These are phyloP conservation scores for Ophiocordyceps polyrhachis-furcata DNA, from an alignment of 2,329 filamentous ascomycete species.

Conservation along the genomic window DNA sequence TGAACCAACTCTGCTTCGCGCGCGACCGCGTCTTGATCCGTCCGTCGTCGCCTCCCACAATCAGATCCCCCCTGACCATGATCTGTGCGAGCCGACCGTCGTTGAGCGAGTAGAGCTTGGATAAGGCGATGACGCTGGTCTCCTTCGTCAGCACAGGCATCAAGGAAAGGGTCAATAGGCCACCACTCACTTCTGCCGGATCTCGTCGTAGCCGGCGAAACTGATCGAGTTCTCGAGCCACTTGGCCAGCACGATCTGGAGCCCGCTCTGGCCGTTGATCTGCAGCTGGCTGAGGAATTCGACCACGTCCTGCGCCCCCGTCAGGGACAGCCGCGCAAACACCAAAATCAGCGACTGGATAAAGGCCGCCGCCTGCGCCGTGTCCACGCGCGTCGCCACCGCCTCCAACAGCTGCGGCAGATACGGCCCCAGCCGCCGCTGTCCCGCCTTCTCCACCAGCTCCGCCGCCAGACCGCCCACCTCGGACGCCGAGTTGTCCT, in stretches of 20 bases:
- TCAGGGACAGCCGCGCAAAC: slow-evolving; percentile 75
- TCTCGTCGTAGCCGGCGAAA: slow-evolving; percentile 97
- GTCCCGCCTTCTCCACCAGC: slow-evolving; percentile 85
- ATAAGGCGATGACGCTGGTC: slow-evolving; percentile 68
- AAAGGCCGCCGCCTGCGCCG: slow-evolving; percentile 69
- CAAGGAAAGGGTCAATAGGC: too few relatives aligned
- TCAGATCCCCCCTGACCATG: slow-evolving; percentile 78
- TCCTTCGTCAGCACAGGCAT: too few relatives aligned
- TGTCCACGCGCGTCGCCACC: slow-evolving; percentile 68
- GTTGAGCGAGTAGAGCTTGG: slow-evolving; percentile 75
- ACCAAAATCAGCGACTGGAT: slow-evolving; percentile 94
- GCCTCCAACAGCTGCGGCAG: slow-evolving; percentile 75
- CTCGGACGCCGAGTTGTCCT: slow-evolving; percentile 88
- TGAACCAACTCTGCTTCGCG: slow-evolving; percentile 50
- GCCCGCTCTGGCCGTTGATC: slow-evolving; percentile 61
- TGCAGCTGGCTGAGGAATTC: slow-evolving; percentile 76
- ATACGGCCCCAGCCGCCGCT: slow-evolving; percentile 78
- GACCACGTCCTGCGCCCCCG: slow-evolving; percentile 74
- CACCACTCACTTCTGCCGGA: slow-evolving; percentile 86
- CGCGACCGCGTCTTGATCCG: slow-evolving; percentile 88
- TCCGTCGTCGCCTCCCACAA: slow-evolving; percentile 54
- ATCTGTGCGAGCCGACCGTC: slow-evolving; percentile 64
- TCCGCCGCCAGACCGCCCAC: slow-evolving; percentile 88
- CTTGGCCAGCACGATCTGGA: slow-evolving; percentile 77
- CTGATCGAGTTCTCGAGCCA: slow-evolving; percentile 96